A percentile compares a stretch with the other conserved stretches of the same genome.
Conservation (phyloP, 1,139 yeast genomes). For the Candida sp. region DNA sequence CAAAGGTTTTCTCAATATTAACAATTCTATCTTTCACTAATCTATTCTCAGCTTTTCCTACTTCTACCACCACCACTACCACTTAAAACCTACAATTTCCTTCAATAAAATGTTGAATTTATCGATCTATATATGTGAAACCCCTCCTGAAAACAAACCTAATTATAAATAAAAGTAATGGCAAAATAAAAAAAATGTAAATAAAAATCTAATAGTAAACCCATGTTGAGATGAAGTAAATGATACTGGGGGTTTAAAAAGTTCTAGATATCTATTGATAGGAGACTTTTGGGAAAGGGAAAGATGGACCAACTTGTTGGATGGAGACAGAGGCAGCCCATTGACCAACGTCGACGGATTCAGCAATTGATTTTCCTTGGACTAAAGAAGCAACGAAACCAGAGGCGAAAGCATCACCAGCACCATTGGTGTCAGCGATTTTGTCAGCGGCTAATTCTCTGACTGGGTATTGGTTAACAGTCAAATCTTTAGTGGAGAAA, state of each 20-base stretch:
- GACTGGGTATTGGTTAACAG: constrained; percentile 58
- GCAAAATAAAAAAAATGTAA: not conserved
- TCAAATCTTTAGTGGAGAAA: constrained; percentile 41
- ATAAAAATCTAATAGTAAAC: constrained; percentile 4
- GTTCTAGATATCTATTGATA: constrained; percentile 19
- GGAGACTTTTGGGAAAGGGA: constrained; percentile 77
- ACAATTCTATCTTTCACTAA: too few species aligned
- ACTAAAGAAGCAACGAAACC: constrained; percentile 93
- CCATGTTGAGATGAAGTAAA: constrained; percentile 13
- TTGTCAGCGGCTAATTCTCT: constrained; percentile 62
- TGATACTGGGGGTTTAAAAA: not conserved
- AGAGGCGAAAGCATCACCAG: constrained; percentile 99
- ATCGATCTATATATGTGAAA: constrained; percentile 1
- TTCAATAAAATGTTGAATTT: constrained; percentile 3
- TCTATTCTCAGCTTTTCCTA: too few species aligned
- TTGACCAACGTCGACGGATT: constrained; percentile 83
- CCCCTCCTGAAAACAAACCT: constrained; percentile 3
- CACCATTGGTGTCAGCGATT: constrained; percentile 95
- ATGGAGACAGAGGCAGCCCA: constrained; percentile 94
- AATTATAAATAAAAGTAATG: too few species aligned
- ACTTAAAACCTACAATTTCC: not conserved
- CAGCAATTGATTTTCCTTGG: constrained; percentile 59
- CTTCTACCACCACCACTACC: not conserved
- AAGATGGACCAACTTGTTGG: constrained; percentile 92
- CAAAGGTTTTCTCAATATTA: too few species aligned